A percentile compares a stretch with the other conserved stretches of the same genome.
phyloP scores from a whole-genome alignment of 768 basidiomycete species.

The Chlorophyllum brunneum region DNA sequence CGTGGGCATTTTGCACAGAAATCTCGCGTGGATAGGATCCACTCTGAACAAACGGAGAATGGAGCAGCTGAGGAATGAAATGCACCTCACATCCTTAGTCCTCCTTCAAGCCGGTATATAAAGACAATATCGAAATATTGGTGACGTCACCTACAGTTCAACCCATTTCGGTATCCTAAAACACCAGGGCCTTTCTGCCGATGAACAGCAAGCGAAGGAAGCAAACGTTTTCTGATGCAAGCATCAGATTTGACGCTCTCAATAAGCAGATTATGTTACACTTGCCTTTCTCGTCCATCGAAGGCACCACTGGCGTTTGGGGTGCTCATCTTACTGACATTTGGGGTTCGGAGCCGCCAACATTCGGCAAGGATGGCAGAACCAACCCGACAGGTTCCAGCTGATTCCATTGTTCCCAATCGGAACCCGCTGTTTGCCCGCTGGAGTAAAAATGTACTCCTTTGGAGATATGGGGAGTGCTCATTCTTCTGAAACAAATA shows the following conservation, averaged over 20 bases:
- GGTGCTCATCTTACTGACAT: not conserved
- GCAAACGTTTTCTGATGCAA: constrained; percentile 1
- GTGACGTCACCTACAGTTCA: not conserved
- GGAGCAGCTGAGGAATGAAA: not conserved
- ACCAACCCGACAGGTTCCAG: too few relatives aligned
- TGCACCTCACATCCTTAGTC: not conserved
- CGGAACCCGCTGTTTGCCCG: too few relatives aligned
- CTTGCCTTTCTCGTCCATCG: not conserved
- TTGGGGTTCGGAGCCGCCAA: not conserved
- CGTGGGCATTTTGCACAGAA: constrained; percentile 31
- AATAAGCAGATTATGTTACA: not conserved
- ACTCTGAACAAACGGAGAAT: not conserved
- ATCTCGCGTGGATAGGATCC: too few relatives aligned
- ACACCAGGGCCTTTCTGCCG: not conserved
- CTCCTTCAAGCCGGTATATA: too few relatives aligned
- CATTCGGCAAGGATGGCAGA: too few relatives aligned
- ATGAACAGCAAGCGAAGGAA: not conserved
- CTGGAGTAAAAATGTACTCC: too few relatives aligned
- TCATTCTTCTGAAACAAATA: too few relatives aligned
- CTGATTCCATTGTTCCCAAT: too few relatives aligned
- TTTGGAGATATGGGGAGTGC: too few relatives aligned
- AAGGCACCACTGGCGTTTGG: not conserved
- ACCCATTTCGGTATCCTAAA: not conserved
- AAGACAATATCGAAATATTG: too few relatives aligned
- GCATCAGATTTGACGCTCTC: not conserved